Percentiles rank a stretch among this genome's conserved stretches.
These are phyloP conservation scores for Hypoxylon sp. DNA, from an alignment of 2,329 filamentous ascomycete genomes.

Conservation along the genomic window DNA sequence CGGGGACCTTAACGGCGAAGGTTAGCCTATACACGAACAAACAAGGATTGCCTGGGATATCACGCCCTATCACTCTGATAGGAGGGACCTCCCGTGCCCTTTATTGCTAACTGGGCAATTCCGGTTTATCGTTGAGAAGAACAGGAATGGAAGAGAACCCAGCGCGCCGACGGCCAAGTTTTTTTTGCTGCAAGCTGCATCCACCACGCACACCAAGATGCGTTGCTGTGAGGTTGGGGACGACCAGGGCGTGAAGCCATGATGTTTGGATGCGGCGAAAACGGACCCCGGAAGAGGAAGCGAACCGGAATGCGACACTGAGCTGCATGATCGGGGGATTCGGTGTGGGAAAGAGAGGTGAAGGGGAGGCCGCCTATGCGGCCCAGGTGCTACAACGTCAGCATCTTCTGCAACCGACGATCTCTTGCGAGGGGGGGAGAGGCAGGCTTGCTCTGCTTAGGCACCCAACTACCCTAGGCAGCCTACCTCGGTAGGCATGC, in stretches of 20 bases:
- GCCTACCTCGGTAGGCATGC: too few relatives aligned
- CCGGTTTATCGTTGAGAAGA: constrained; percentile 3
- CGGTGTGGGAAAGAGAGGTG: constrained; percentile 7
- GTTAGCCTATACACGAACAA: background rate
- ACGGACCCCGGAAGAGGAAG: constrained; percentile 36
- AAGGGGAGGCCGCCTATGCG: constrained; percentile 33
- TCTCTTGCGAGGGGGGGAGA: constrained; percentile 22
- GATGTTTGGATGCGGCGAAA: constrained; percentile 38
- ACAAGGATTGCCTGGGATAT: constrained; percentile 2
- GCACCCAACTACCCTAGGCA: too few relatives aligned
- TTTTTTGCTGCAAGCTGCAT: constrained; percentile 22
- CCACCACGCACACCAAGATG: constrained; percentile 22
- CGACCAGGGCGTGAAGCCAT: constrained; percentile 41
- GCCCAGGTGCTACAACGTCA: constrained; percentile 34
- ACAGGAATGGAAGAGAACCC: constrained; percentile 11
- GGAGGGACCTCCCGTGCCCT: background rate
- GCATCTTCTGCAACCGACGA: constrained; percentile 10
- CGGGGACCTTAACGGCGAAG: background rate
- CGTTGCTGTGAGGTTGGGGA: constrained; percentile 26
- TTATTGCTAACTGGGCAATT: constrained; percentile 1
- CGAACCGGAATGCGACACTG: constrained; percentile 41
- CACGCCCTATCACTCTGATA: constrained; percentile 6
- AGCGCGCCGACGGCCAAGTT: background rate
- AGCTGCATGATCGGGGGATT: constrained; percentile 37
- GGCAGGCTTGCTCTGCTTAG: too few relatives aligned